Conservation (phyloP, 192 early-diverging fungal genomes). For the Coemansia sp. region DNA sequence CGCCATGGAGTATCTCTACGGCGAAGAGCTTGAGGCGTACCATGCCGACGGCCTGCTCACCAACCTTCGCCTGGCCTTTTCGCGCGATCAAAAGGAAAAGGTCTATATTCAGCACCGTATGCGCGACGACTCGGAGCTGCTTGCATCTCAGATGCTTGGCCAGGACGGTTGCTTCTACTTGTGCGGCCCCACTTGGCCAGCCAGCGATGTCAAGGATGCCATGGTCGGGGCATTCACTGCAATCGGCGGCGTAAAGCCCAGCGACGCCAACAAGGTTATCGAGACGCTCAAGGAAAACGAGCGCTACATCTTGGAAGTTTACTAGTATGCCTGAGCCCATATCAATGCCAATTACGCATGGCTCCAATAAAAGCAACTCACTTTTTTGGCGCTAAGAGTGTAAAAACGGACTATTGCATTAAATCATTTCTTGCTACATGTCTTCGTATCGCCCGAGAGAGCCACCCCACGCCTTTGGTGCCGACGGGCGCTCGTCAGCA, state of each 20-base stretch:
- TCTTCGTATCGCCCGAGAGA: not conserved
- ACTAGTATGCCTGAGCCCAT: slow-evolving; percentile 39
- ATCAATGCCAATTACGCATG: not conserved
- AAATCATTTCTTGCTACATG: not conserved
- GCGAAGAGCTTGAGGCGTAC: slow-evolving; percentile 96
- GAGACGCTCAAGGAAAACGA: slow-evolving; percentile 93
- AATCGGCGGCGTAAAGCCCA: slow-evolving; percentile 57
- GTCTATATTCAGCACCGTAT: slow-evolving; percentile 97
- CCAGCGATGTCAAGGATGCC: slow-evolving; percentile 91
- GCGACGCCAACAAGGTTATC: slow-evolving; percentile 69
- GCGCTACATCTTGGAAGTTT: slow-evolving; percentile 90
- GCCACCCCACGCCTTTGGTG: not conserved
- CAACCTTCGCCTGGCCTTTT: slow-evolving; percentile 88
- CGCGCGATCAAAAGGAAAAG: slow-evolving; percentile 91
- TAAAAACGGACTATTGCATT: not conserved
- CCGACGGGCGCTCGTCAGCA: not conserved
- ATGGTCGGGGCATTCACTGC: slow-evolving; percentile 73
- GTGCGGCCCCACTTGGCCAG: slow-evolving; percentile 97
- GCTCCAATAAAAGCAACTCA: not conserved
- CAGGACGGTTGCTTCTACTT: slow-evolving; percentile 87
- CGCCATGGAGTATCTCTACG: slow-evolving; percentile 91
- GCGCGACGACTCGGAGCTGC: slow-evolving; percentile 73
- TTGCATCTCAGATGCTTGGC: slow-evolving; percentile 73
- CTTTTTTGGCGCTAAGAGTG: not conserved
- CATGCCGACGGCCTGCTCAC: slow-evolving; percentile 85